Base-by-base conservation (phyloP, 2,329 filamentous ascomycete genomes). In the Penicillium sp. region DNA sequence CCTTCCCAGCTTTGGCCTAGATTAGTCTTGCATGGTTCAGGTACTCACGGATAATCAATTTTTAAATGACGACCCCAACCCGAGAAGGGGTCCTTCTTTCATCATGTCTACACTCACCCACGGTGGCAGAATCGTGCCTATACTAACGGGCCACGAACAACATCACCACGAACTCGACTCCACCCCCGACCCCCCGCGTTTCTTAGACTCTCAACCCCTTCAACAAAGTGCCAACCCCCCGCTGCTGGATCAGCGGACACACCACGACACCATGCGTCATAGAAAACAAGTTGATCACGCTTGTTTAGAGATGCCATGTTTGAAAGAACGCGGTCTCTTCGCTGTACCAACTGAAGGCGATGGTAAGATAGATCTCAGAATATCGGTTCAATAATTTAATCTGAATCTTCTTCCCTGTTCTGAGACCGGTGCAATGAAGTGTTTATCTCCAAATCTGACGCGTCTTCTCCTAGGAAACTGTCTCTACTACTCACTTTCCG, bases 401-500 rank as follows among this genome's bases (percentile, higher is more conserved):
- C 18, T 18, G 18, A 18, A 18, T 3, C 18, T 18, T 18, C 18
- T 18, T 18, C 18, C 18, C 18, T 18, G 18, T 18, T 18, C 18
- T 18, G 18, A 18, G 18, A 18, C 18, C 18, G 2, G 18, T 18
- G 18, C 18, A 18, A 18, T 18, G 18, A 18, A 18, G 18, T 3
- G 18, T 3, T 18, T 18, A 18, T 18, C 1, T 2, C 18, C 38
- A 38, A 53, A 40, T 55, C 53, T 64, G 50, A 65, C 59, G 54
- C 50, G 53, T 50, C 45, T 18, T 40, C 41, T n/a, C 3, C 56
- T 32, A 85, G 83, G 82, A 57, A 85, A 85, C 70, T 86, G 83
- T 66, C 76, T 86, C 34, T 86, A 85, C 71, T 81, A 82, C 66
- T 82, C 82, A 52, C 73, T 85, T 35, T 82, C 80, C 54, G 81